Base-by-base conservation (phyloP, 192 early-diverging fungal genomes). In the Backusella circina region DNA sequence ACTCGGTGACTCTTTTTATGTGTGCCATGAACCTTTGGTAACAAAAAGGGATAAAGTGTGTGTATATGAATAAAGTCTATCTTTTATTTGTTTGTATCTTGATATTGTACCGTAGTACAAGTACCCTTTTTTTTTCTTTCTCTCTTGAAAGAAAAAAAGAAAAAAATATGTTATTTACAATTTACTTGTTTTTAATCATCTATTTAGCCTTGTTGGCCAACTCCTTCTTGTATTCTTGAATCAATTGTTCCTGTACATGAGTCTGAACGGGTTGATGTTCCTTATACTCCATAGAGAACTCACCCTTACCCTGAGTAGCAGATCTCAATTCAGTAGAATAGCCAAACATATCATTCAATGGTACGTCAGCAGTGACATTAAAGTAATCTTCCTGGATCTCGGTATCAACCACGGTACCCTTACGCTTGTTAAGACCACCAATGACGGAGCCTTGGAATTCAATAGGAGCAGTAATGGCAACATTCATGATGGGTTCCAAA, bases 311-410 rank as follows among this genome's bases (percentile, higher is more conserved):
- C 85, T 97, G 91, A 21, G 95, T 95, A 70, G 90, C 88, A 38
- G 92, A 93, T 72, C 97, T 89, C 79, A 99, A 87, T 82, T 99
- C 97, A 16, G 95, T 95, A 64, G 96, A 95, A 82, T 97, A 97
- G 23, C 96, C 96, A 92, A 99, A 99, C 97, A 99, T 99, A 71
- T 95, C 94, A 84, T 99, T 99, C 75, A 99, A 83, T 4, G 96
- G 93, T 31, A 99, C 97, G 77, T 97, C 93, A 23, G 93, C 92
- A 51, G 86, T 84, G 32, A 95, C 88, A 23, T 91, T 91, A 65
- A 97, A 93, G 84, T 95, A 96, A 68, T 97, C 96, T 77, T 99
- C 96, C 37, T 93, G 91, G 4, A 96, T 90, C 65, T 96, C 96
- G 1, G 95, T 93, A 78, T 99, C 95, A 37, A 94, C 83, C 73